Evolutionary conservation across 768 basidiomycete genomes (phyloP), one percentile per base, ranked within the genome.

Genomic region (Pleurotus eryngii): DNA sequence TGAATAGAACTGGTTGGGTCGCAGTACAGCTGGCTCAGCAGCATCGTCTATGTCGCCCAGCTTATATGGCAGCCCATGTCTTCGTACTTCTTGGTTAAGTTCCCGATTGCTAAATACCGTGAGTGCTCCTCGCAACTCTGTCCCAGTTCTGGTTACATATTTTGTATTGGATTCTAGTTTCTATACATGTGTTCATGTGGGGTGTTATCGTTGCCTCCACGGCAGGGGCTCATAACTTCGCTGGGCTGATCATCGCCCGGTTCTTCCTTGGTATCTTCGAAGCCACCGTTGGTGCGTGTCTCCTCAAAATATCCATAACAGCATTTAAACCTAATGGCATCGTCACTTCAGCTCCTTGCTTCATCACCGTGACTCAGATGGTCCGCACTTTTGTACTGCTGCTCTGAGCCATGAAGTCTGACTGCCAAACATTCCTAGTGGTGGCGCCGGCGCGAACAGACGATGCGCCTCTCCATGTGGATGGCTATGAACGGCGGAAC

Each of bases 291-390:
- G 74, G 74, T 67, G 45, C 62, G 70, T 60, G 17, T 15, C 15
- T 9, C 22, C 27, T 46, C 11, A 37, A n/a, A 47, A 26, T 50
- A 15, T 18, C 9, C 11, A 7, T 8, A 54, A 18, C 17, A 18
- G 18, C 22, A 22, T 7, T 2, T 18, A 15, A 49, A 2, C 38
- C 17, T 37, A 7, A 48, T 14, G 22, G 0, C 50, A 5, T 46
- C 12, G 6, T 15, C 1, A n/a, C 30, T 2, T 11, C 18, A 75
- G 75, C 78, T 30, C 79, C 78, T 4, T 74, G 73, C 49, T 81
- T 81, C 66, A 76, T 81, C 53, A 74, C 77, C 1, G 73, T 81
- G 51, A 80, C 78, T 20, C 74, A 76, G 55, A 77, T 76, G 76
- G 69, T 65, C 15, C 2, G 56, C 48, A 11, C 39, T n/a, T 5